A percentile compares a stretch with the other conserved stretches of the same genome.
phyloP scores from a whole-genome alignment of 1,284 basidiomycete species.

The Peniophora sp. region DNA sequence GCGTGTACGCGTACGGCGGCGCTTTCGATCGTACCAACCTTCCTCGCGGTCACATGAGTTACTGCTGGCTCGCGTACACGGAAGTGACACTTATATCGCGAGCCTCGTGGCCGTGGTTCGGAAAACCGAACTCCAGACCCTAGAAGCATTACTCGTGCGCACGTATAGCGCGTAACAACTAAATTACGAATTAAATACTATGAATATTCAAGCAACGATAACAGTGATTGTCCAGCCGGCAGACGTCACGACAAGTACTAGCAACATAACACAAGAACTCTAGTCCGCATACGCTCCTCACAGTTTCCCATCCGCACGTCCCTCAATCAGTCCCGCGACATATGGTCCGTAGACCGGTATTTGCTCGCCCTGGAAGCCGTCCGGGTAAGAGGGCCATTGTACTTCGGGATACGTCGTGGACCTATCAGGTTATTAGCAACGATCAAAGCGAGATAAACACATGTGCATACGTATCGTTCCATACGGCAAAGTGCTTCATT shows the following conservation, averaged over 20 bases:
- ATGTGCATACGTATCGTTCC: conserved; percentile 56
- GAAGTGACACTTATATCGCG: too few species aligned
- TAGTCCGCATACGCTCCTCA: not conserved
- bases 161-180: too few species aligned
- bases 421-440: conserved; percentile 12
- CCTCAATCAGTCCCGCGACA: conserved; percentile 51
- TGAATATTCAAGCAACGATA: too few species aligned
- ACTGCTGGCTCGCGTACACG: too few species aligned
- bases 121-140: too few species aligned
- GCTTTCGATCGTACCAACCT: not conserved
- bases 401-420: conserved; percentile 45
- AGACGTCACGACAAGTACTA: too few species aligned
- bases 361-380: conserved; percentile 65
- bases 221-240: too few species aligned
- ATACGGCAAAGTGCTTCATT: conserved; percentile 69
- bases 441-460: conserved; percentile 1
- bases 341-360: conserved; percentile 61
- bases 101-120: too few species aligned
- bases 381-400: conserved; percentile 56
- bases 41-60: not conserved
- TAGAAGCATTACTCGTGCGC: too few species aligned
- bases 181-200: too few species aligned
- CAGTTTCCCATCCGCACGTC: conserved; percentile 34
- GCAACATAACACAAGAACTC: not conserved
- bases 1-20: not conserved